phyloP scores from a whole-genome alignment of 192 early-diverging fungal genomes.

The Entomortierella parvispora region DNA sequence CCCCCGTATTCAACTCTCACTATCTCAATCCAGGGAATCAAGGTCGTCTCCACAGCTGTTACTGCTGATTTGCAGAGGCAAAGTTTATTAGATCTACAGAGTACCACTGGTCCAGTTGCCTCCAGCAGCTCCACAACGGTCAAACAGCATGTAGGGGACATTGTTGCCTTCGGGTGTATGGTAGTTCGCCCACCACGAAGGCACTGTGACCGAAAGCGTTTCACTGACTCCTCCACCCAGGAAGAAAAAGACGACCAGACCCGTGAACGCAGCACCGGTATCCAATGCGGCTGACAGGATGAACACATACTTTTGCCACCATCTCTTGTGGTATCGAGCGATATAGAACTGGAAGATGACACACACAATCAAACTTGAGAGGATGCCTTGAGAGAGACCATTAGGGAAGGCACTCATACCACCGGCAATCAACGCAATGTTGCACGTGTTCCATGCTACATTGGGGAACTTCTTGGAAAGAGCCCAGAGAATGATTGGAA shows the following conservation, averaged over 20 bases:
- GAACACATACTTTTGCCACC: conserved; percentile 76
- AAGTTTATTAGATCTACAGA: too few species aligned
- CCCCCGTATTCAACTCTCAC: too few species aligned
- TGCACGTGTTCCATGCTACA: conserved; percentile 44
- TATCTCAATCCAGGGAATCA: too few species aligned
- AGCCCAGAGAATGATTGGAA: conserved; percentile 62
- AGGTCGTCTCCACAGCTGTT: too few species aligned
- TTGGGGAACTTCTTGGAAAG: conserved; percentile 62
- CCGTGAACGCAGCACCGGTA: conserved; percentile 62
- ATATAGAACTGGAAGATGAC: conserved; percentile 62
- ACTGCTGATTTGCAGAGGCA: too few species aligned
- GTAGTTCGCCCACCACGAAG: conserved; percentile 41
- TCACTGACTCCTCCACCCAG: conserved; percentile 56
- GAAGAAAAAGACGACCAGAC: conserved; percentile 59
- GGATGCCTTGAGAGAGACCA: conserved; percentile 52
- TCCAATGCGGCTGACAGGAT: conserved; percentile 74
- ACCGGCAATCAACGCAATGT: conserved; percentile 62
- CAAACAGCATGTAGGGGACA: conserved; percentile 4
- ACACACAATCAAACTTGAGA: conserved; percentile 13
- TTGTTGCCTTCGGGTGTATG: background rate
- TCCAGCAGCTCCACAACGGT: conserved; percentile 29
- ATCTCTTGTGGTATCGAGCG: conserved; percentile 52
- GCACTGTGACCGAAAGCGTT: conserved; percentile 1
- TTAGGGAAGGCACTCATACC: conserved; percentile 61
- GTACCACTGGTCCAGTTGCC: conserved; percentile 19